Percentiles rank a stretch among this genome's conserved stretches.
These are phyloP conservation scores for Scheffersomyces stambukii DNA, from an alignment of 1,139 yeast species.

Conservation along the genomic window DNA sequence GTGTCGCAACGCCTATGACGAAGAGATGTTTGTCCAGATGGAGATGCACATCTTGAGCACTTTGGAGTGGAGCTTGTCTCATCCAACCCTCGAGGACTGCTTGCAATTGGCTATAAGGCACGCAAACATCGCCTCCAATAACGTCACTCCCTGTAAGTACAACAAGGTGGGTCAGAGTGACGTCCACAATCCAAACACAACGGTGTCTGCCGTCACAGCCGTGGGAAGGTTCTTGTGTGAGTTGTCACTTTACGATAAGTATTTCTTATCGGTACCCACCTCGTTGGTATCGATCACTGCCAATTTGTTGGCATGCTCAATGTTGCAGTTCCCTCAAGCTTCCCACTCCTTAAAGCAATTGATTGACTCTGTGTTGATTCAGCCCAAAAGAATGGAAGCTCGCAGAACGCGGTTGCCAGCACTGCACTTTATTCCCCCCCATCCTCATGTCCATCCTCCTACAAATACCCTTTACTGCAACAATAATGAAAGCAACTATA, in stretches of 20 bases:
- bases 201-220: conserved; percentile 49
- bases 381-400: conserved; percentile 5
- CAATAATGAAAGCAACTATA: conserved; percentile 9
- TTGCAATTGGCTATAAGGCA: conserved; percentile 49
- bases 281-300: conserved; percentile 68
- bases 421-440: neutral
- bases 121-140: conserved; percentile 16
- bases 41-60: conserved; percentile 85
- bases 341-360: conserved; percentile 25
- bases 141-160: conserved; percentile 32
- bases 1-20: conserved; percentile 84
- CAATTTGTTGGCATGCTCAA: conserved; percentile 66
- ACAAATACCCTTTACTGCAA: conserved; percentile 8
- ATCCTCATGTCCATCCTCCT: conserved; percentile 2
- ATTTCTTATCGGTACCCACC: conserved; percentile 57
- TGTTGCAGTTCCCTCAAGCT: conserved; percentile 46
- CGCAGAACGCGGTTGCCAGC: neutral
- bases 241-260: conserved; percentile 67
- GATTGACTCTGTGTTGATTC: too few relatives aligned
- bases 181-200: conserved; percentile 14
- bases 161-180: too few relatives aligned
- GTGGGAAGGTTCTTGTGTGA: conserved; percentile 71
- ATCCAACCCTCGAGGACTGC: conserved; percentile 60
- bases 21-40: conserved; percentile 92
- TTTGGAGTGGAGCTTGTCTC: conserved; percentile 74